Percentiles rank a stretch among this genome's conserved stretches.
These are phyloP conservation scores for Prosopis cineraria DNA, from an alignment of 306 rosid species.

Conservation along the genomic window DNA sequence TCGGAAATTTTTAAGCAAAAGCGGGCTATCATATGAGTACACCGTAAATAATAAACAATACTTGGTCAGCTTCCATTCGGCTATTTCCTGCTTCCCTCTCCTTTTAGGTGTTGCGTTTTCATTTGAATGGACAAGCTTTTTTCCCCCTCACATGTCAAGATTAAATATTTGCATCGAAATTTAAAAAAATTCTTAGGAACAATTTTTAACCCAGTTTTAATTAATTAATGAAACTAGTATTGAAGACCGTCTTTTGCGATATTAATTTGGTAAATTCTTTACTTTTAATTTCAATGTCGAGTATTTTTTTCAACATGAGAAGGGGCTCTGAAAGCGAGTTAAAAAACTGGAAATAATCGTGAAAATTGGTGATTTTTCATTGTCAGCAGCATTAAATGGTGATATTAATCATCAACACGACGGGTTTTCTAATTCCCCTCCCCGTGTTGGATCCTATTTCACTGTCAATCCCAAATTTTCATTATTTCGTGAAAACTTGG, in stretches of 20 bases:
- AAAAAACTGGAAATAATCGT: not conserved
- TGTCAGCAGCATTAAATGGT: conserved; percentile 6
- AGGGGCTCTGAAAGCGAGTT: not conserved
- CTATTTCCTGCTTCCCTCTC: conserved; percentile 11
- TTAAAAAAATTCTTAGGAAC: not conserved
- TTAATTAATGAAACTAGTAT: not conserved
- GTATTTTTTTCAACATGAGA: not conserved
- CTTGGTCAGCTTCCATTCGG: conserved; percentile 33
- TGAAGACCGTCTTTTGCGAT: not conserved
- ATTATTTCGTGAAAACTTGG: not conserved
- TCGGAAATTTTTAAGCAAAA: not conserved
- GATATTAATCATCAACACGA: not conserved
- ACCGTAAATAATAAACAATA: not conserved
- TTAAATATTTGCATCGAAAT: not conserved
- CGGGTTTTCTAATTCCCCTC: not conserved
- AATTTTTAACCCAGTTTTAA: not conserved
- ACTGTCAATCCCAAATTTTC: conserved; percentile 9
- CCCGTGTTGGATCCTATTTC: conserved; percentile 40
- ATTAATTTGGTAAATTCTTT: not conserved
- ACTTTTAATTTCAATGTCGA: not conserved
- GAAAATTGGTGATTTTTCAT: not conserved
- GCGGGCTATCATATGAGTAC: not conserved
- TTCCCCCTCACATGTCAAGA: no score
- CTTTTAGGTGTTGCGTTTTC: conserved; percentile 18
- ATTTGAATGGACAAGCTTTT: not conserved